Conservation (phyloP, 805 yeast species). For the Candida ascalaphidarum region DNA sequence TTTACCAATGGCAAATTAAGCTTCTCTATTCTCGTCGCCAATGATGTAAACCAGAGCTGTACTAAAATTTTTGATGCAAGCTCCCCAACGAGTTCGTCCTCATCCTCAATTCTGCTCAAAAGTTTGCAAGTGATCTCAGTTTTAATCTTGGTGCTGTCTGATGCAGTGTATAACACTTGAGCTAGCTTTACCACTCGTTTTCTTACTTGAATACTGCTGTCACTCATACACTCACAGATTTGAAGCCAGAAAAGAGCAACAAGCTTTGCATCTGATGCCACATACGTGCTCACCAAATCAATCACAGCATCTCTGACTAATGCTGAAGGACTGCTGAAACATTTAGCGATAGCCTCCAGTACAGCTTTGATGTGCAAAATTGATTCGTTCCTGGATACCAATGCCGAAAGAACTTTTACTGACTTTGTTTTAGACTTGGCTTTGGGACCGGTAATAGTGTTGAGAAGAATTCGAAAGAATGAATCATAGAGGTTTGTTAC, state of each 20-base stretch:
- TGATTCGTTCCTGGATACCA: conserved; percentile 45
- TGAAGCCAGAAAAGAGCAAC: conserved; percentile 41
- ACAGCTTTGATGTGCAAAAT: conserved; percentile 44
- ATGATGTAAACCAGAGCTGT: conserved; percentile 13
- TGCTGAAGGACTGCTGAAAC: conserved; percentile 55
- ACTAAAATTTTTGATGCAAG: conserved; percentile 26
- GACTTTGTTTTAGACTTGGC: conserved; percentile 43
- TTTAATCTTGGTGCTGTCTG: conserved; percentile 21
- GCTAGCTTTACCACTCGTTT: conserved; percentile 51
- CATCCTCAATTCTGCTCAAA: conserved; percentile 55
- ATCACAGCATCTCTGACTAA: conserved; percentile 70
- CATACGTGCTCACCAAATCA: conserved; percentile 49
- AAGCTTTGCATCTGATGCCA: conserved; percentile 34
- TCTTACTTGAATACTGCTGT: conserved; percentile 58
- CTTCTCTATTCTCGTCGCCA: no score
- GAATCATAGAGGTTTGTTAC: conserved; percentile 52
- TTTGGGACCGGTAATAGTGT: conserved; percentile 18
- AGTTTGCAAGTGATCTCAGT: conserved; percentile 42
- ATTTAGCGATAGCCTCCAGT: conserved; percentile 40
- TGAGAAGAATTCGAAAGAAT: conserved; percentile 41
- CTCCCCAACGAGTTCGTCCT: conserved; percentile 45
- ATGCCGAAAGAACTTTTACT: conserved; percentile 48
- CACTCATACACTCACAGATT: conserved; percentile 42
- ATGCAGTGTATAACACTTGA: conserved; percentile 34
- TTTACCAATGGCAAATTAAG: background rate